phyloP scores from a whole-genome alignment of 768 basidiomycete species.

The Astraeus odoratus region DNA sequence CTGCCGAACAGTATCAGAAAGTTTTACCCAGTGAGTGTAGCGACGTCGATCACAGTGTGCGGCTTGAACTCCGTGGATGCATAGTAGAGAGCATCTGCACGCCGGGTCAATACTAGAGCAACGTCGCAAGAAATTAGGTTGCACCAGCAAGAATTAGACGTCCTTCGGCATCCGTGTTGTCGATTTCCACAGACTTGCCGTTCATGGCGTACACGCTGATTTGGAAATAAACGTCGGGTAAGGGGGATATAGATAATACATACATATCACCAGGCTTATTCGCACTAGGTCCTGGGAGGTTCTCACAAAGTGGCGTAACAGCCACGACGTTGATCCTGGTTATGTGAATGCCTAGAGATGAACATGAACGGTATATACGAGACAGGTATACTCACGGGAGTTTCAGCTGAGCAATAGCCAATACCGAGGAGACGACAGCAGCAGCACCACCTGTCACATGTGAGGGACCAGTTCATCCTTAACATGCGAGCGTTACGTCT shows the following conservation, averaged over 20 bases:
- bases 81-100: constrained; percentile 76
- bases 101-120: background rate
- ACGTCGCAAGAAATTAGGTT: constrained; percentile 7
- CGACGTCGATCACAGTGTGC: constrained; percentile 79
- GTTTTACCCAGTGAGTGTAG: constrained; percentile 72
- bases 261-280: constrained; percentile 83
- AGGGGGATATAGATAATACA: constrained; percentile 14
- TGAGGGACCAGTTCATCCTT: background rate
- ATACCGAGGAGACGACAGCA: constrained; percentile 60
- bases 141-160: constrained; percentile 67
- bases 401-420: constrained; percentile 74
- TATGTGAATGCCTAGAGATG: background rate
- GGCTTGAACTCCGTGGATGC: constrained; percentile 70
- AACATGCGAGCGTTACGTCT: background rate
- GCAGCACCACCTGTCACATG: constrained; percentile 61
- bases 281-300: constrained; percentile 66
- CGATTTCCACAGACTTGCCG: constrained; percentile 79
- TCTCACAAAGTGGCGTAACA: constrained; percentile 73
- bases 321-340: constrained; percentile 68
- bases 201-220: constrained; percentile 78
- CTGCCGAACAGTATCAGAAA: too few relatives aligned
- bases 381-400: constrained; percentile 53
- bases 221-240: background rate
- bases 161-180: constrained; percentile 85
- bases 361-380: background rate